Evolutionary conservation across 1,284 basidiomycete species (phyloP), one percentile per base, ranked within the genome.

Genomic region (Bondarzewia mesenterica): DNA sequence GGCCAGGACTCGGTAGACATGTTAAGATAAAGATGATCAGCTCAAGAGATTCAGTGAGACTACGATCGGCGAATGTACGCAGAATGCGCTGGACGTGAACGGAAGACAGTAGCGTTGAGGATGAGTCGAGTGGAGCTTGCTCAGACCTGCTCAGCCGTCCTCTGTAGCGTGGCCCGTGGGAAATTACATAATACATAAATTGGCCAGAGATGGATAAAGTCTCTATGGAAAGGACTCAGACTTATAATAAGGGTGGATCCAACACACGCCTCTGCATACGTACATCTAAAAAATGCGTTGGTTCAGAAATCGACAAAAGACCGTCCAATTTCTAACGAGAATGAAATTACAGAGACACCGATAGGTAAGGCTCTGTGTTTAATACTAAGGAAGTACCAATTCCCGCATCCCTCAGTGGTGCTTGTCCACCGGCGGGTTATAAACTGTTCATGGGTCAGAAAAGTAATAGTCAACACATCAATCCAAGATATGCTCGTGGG

Each of bases 381-480:
- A 41, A 41, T 20, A 36, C 41, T 45, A 47, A 38, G 23, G 25
- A 35, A n/a, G 27, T 36, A 41, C 35, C 35, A 18, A 7, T 22
- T 41, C 20, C 37, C 26, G 46, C 50, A 15, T 32, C 15, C 53
- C 50, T 55, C n/a, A 58, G 49, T 63, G 59, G 32, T 55, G 54
- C 60, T 74, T 75, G 57, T 68, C 63, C 35, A 57, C 66, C 7
- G 78, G 77, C 48, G 78, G 78, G 56, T 67, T 75, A 66, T 79
- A 79, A 51, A 73, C 77, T 79, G 55, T 41, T 27, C 4, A 48
- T 63, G 42, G 62, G 53, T 44, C 43, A 46, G 8, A 18, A 7
- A 15, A 48, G 35, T 32, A 35, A 22, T 16, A 29, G 38, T 40
- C 12, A 40, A 18, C 25, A 16, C 23, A 29, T 26, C 22, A 22